Conservation (phyloP, 371 early-diverging fungal genomes). For the Mucor plumbeus region DNA sequence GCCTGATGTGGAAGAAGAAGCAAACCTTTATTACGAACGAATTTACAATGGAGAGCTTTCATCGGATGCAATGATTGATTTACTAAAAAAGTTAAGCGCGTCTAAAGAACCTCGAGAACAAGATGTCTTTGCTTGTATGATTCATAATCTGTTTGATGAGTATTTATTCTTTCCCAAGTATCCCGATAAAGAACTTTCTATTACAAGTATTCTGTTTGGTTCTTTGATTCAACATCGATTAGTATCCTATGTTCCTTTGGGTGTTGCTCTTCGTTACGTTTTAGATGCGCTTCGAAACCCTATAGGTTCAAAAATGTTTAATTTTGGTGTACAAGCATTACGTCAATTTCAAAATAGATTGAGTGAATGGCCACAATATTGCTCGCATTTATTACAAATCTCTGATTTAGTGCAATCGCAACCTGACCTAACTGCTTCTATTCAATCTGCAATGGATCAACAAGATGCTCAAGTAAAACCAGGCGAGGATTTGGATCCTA, state of each 20-base stretch:
- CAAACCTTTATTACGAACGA: constrained; percentile 74
- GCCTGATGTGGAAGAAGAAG: constrained; percentile 73
- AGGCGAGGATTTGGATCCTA: constrained; percentile 8
- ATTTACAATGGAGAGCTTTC: constrained; percentile 78
- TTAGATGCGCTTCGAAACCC: constrained; percentile 83
- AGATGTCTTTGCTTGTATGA: constrained; percentile 82
- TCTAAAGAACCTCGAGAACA: constrained; percentile 70
- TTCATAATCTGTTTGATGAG: constrained; percentile 90
- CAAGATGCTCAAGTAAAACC: background rate
- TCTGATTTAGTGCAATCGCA: constrained; percentile 74
- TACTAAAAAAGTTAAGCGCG: constrained; percentile 71
- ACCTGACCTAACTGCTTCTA: constrained; percentile 52
- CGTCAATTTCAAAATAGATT: constrained; percentile 81
- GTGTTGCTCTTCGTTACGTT: constrained; percentile 82
- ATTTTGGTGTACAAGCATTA: constrained; percentile 88
- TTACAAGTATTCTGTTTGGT: constrained; percentile 90
- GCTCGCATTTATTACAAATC: constrained; percentile 78
- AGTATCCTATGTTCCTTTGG: constrained; percentile 74
- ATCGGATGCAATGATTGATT: constrained; percentile 72
- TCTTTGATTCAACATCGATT: constrained; percentile 84
- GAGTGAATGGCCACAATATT: constrained; percentile 90
- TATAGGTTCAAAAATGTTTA: constrained; percentile 80
- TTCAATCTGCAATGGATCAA: background rate
- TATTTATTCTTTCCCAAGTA: constrained; percentile 92
- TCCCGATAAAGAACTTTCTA: constrained; percentile 88